phyloP scores from a whole-genome alignment of 2,329 filamentous ascomycete genomes.

The Helotiales sp. region DNA sequence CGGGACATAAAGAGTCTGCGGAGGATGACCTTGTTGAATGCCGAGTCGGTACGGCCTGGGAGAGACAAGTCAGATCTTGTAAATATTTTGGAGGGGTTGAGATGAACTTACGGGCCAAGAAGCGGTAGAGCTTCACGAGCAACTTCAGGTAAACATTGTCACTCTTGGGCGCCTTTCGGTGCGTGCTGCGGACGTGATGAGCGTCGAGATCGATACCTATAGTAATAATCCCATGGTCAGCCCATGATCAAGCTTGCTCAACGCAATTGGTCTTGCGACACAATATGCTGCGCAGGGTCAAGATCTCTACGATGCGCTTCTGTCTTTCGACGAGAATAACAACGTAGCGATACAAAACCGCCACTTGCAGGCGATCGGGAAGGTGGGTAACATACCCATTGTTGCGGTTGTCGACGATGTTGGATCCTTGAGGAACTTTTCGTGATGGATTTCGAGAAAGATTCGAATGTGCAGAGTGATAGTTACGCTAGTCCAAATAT shows the following conservation, averaged over 20 bases:
- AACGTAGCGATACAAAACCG: constrained; percentile 25
- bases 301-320: constrained; percentile 21
- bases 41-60: constrained; percentile 87
- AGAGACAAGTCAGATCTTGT: neutral
- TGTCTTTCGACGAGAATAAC: constrained; percentile 20
- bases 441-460: constrained; percentile 9
- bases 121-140: constrained; percentile 97
- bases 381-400: constrained; percentile 38
- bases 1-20: constrained; percentile 98
- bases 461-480: neutral
- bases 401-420: constrained; percentile 34
- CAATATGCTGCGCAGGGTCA: constrained; percentile 34
- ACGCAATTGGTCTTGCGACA: constrained; percentile 38
- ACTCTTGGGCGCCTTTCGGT: constrained; percentile 96
- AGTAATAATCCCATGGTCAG: constrained; percentile 56
- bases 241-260: constrained; percentile 67
- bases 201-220: constrained; percentile 71
- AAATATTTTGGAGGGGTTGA: constrained; percentile 1
- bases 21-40: constrained; percentile 99
- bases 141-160: constrained; percentile 98
- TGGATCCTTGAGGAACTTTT: constrained; percentile 7
- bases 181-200: constrained; percentile 69
- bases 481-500: neutral
- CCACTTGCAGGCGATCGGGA: constrained; percentile 39
- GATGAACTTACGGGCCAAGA: constrained; percentile 81